Conservation (phyloP, 257 asterid species). For the Plantago major region DNA sequence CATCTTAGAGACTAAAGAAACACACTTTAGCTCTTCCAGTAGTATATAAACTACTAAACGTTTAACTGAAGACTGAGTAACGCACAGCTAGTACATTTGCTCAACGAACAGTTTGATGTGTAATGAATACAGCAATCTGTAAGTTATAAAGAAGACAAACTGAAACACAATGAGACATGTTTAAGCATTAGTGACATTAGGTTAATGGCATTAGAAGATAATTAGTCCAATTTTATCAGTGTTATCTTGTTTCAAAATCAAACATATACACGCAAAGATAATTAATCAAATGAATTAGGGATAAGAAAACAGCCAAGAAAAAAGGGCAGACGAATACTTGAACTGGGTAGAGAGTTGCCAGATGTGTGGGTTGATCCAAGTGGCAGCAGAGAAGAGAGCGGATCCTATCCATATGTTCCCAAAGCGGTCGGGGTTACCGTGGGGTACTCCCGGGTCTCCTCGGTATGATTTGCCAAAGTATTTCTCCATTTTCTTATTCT, state of each 20-base stretch:
- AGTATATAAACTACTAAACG: too few relatives aligned
- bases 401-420: conserved; percentile 73
- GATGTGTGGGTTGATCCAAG: conserved; percentile 73
- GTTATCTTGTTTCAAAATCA: background rate
- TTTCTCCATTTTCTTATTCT: conserved; percentile 67
- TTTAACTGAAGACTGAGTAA: too few relatives aligned
- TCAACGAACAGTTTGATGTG: too few relatives aligned
- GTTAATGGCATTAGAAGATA: too few relatives aligned
- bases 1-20: too few relatives aligned
- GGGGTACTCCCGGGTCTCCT: conserved; percentile 97
- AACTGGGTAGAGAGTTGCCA: conserved; percentile 74
- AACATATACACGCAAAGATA: background rate
- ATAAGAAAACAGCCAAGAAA: background rate
- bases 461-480: conserved; percentile 86
- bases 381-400: conserved; percentile 62
- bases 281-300: background rate
- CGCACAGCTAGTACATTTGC: too few relatives aligned
- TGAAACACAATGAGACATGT: too few relatives aligned
- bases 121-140: too few relatives aligned
- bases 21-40: too few relatives aligned
- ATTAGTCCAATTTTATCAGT: too few relatives aligned
- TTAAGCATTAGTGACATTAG: too few relatives aligned
- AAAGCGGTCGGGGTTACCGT: conserved; percentile 58
- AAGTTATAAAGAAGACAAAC: too few relatives aligned
- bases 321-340: conserved; percentile 45